phyloP scores from a whole-genome alignment of 441 rosid species.

The Corymbia calophylla region DNA sequence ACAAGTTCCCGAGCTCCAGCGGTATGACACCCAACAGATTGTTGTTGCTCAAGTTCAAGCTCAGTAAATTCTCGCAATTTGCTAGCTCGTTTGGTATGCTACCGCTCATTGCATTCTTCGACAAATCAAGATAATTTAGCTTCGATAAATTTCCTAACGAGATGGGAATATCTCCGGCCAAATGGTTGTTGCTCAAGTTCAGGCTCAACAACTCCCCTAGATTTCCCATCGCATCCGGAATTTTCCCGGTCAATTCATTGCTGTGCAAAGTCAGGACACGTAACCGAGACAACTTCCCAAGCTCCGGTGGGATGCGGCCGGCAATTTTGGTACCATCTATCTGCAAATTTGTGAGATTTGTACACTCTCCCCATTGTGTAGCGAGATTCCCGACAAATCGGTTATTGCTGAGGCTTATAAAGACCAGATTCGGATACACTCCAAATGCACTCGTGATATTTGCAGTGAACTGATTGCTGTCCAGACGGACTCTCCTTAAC shows the following conservation, averaged over 20 bases:
- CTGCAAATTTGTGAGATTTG: rapidly evolving
- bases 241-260: neutral
- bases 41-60: slow-evolving; percentile 15
- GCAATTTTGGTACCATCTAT: neutral
- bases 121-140: slow-evolving; percentile 16
- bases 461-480: neutral
- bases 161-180: slow-evolving; percentile 27
- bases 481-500: neutral
- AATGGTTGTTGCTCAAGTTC: neutral
- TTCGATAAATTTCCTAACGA: slow-evolving; percentile 30
- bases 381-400: rapidly evolving
- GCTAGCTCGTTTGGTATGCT: slow-evolving; percentile 8
- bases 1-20: neutral
- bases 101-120: slow-evolving; percentile 14
- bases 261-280: neutral
- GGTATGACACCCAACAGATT: slow-evolving; percentile 10
- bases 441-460: rapidly evolving
- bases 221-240: rapidly evolving
- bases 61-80: neutral
- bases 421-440: neutral
- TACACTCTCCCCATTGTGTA: neutral
- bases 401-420: rapidly evolving
- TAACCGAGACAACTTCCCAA: neutral
- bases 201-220: rapidly evolving
- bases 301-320: neutral